A percentile compares a stretch with the other conserved stretches of the same genome.
Evolutionary conservation across 768 basidiomycete genomes (phyloP).

Genomic region (Naematelia aurantialba): DNA sequence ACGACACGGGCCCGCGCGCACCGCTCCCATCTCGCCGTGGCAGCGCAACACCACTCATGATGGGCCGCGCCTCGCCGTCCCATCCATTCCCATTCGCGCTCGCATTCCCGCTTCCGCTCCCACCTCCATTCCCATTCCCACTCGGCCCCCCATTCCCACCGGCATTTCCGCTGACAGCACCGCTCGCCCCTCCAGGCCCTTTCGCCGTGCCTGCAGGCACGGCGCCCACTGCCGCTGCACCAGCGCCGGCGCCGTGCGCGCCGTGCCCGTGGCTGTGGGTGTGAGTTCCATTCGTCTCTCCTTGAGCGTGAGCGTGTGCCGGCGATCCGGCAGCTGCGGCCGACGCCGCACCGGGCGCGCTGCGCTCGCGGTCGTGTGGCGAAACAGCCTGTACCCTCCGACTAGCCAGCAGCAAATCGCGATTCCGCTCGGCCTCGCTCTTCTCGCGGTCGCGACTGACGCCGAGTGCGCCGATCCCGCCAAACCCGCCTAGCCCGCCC

Average conservation of each 20-base stretch:
- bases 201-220: neutral
- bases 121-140: too few relatives aligned
- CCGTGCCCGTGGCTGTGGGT: conserved; percentile 4
- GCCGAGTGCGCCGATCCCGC: neutral
- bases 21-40: conserved; percentile 26
- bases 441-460: conserved; percentile 1
- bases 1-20: neutral
- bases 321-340: neutral
- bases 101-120: neutral
- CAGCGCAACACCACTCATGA: conserved; percentile 32
- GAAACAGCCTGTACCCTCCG: conserved; percentile 35
- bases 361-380: conserved; percentile 15
- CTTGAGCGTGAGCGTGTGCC: too few relatives aligned
- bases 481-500: neutral
- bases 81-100: conserved; percentile 7
- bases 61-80: conserved; percentile 24
- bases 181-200: too few relatives aligned
- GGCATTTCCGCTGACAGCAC: too few relatives aligned
- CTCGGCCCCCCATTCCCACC: too few relatives aligned
- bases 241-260: conserved; percentile 9
- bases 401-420: conserved; percentile 37
- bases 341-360: conserved; percentile 10
- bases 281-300: too few relatives aligned
- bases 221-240: neutral
- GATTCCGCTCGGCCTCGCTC: conserved; percentile 37